Evolutionary conservation across 306 rosid species (phyloP), one percentile per base, ranked within the genome.

Genomic region (Pterocarpus macrocarpus): DNA sequence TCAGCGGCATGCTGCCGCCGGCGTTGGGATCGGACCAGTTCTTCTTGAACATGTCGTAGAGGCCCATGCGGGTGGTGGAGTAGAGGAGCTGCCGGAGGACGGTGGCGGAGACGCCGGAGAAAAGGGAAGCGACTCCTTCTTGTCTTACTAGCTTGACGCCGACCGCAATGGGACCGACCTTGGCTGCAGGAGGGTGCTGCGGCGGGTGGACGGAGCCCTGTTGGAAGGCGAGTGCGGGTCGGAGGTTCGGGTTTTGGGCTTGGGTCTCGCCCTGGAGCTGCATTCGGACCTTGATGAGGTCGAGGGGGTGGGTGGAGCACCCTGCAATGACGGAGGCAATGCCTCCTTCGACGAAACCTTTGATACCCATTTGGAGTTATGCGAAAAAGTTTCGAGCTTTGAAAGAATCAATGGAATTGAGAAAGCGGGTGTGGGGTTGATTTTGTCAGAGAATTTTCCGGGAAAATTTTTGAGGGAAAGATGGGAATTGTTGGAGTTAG

Each of bases 321-420:
- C 97, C 97, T 2, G 97, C 97, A 4, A 92, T 57, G 2, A 92
- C 53, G 45, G 97, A 92, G 17, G 97, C 94, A 11, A 92, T 89
- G 77, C 97, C 97, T 86, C 97, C 94, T 78, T 92, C 97, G 4
- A 90, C 90, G 43, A 92, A 92, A 62, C 93, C 97, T 61, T 90
- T 90, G 32, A 89, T 45, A 72, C 90, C 90, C 97, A 92, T 92
- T 58, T 78, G 1, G 62, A 44, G 66, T 64, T 78, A 49, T 61
- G 68, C 4, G 59, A 2, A 15, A 70, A 80, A 73, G 73, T 28
- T 79, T 64, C 2, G 0, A 14, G 5, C 35, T 84, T 68, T 71
- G 81, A 64, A 57, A 45, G 52, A 72, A 79, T 68, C 53, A 73
- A 61, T 4, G 38, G 13, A 85, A 59, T n/a, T 13, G 9, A 77